Base-by-base conservation (phyloP, 768 basidiomycete species). In the Mycena crocata region DNA sequence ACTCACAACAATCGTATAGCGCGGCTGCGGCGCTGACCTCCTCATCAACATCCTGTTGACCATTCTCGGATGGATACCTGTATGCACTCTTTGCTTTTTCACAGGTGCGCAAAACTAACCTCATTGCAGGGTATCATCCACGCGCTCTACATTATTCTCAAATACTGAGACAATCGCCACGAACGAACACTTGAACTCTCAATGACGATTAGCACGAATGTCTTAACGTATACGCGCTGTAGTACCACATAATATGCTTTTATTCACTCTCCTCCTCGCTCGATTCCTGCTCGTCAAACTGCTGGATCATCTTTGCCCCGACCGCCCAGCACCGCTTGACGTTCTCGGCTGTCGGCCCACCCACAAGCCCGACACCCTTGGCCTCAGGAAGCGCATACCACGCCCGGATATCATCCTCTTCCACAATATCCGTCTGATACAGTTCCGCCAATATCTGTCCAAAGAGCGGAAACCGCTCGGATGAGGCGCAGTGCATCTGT, bases 341-440 rank as follows among this genome's bases (percentile, higher is more conserved):
- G 71, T 89, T 90, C 59, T 90, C 91, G 34, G 77, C 74, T 39
- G 82, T 73, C 24, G 72, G 67, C 5, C 81, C 82, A 15, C 78
- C 66, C 56, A 82, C 83, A 26, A 82, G 69, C 10, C 82, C 86
- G 56, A 81, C 82, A 34, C 85, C 92, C 74, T 83, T 85, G 31
- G 89, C 87, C 51, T 74, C 80, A 26, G 87, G 84, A 54, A 80
- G 83, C 57, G 76, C 81, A 77, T 96, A 90, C 97, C 97, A 99
- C 52, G 81, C 84, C n/a, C 93, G 88, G 69, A 98, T 91, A 69
- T 95, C 91, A 55, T 94, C 92, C 73, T 96, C 95, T 52, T 93
- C 93, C 3, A 98, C 90, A 48, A 98, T 87, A 76, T 99, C 97
- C n/a, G 86, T 85, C 74, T 97, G 93, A 77, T 98, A 99, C 17